A percentile compares a stretch with the other conserved stretches of the same genome.
Conservation (phyloP, 1,284 basidiomycete genomes). For the Volvariella volvacea region DNA sequence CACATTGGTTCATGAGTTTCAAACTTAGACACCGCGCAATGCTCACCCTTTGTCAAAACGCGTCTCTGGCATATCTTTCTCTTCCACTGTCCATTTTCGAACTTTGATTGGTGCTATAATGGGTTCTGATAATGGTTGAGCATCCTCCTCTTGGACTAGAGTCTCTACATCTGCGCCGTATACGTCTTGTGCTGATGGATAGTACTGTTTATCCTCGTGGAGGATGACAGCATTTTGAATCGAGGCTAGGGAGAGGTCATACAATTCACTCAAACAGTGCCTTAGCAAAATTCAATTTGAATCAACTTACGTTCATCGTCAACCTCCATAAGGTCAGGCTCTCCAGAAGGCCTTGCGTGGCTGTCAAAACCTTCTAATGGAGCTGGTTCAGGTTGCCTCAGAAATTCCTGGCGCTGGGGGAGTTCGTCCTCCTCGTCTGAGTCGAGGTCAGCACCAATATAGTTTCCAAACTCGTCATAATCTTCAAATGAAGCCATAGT, state of each 20-base stretch:
- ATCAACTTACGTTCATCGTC: slow-evolving; percentile 54
- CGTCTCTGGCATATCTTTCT: slow-evolving; percentile 90
- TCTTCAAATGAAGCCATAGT: slow-evolving; percentile 78
- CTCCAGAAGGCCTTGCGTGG: slow-evolving; percentile 47
- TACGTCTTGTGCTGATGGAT: slow-evolving; percentile 86
- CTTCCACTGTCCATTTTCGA: slow-evolving; percentile 86
- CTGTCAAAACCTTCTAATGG: slow-evolving; percentile 71
- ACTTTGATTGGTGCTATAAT: slow-evolving; percentile 95
- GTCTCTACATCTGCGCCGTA: slow-evolving; percentile 96
- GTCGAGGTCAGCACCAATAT: slow-evolving; percentile 89
- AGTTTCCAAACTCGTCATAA: slow-evolving; percentile 92
- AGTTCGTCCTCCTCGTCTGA: slow-evolving; percentile 77
- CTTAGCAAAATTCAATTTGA: slow-evolving; percentile 1
- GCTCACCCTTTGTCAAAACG: slow-evolving; percentile 89
- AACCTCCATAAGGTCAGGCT: slow-evolving; percentile 67
- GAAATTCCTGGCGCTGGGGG: slow-evolving; percentile 39
- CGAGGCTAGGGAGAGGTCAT: slow-evolving; percentile 49
- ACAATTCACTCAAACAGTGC: not conserved
- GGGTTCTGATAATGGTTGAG: slow-evolving; percentile 91
- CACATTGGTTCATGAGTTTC: not conserved
- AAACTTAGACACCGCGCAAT: not conserved
- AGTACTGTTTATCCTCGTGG: slow-evolving; percentile 99
- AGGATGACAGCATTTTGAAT: slow-evolving; percentile 83
- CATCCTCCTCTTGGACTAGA: slow-evolving; percentile 97
- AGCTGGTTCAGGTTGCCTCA: slow-evolving; percentile 30